Base-by-base conservation (phyloP, 345 rosid species). In the Nephelium lappaceum region DNA sequence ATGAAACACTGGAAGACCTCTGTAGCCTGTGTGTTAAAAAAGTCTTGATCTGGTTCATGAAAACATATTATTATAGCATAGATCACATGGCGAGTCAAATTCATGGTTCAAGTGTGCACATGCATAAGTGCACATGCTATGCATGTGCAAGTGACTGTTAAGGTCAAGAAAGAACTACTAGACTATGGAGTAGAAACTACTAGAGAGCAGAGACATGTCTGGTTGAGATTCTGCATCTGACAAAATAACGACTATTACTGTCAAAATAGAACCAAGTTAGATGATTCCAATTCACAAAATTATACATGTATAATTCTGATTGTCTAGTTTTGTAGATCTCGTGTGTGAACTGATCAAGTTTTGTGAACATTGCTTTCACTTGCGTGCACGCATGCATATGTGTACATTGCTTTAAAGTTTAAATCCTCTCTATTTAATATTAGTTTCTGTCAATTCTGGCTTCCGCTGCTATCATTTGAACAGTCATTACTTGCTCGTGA, bases 201-300 rank as follows among this genome's bases (percentile, higher is more conserved):
- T 3, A 45, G 12, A 11, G 51, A 45, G 5, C 0, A 45, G 51
- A n/a, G 62, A 57, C 62, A 45, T 14, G 4, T 51, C 57, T 57
- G 62, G 23, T n/a, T 19, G 62, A 73, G 69, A 62, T 74, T 74
- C 77, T 62, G 58, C 77, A 64, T 74, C 69, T 43, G 77, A 60
- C 77, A 74, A 62, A 61, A 38, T 42, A 63, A 45, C 77, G 45
- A 74, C 69, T 43, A 6, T 62, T 14, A 16, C 55, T 45, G 67
- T 15, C 16, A 11, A 39, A 15, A 72, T 27, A 72, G 18, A 21
- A 36, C 25, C 45, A 73, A 73, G 62, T 12, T 8, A 57, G 67
- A 70, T 47, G 39, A 14, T 23, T 45, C 62, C 62, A 57, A 19
- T n/a, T 57, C 62, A 21, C 19, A 18, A 18, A 57, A 18, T 21